Conservation (phyloP, 1,284 basidiomycete species). For the Peniophora sp. region DNA sequence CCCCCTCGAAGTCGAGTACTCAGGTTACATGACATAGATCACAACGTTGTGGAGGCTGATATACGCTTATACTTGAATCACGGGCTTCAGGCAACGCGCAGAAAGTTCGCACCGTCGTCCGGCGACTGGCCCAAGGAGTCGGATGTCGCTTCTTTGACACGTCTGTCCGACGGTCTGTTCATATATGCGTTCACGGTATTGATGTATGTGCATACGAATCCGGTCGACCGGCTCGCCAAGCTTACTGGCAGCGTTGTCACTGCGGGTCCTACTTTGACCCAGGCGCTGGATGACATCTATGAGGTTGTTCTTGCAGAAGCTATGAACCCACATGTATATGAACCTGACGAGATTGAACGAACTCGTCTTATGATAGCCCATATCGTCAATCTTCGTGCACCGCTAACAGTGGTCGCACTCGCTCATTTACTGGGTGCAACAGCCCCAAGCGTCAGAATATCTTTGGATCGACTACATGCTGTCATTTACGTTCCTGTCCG, state of each 20-base stretch:
- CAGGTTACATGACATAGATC: neutral
- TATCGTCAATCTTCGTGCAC: neutral
- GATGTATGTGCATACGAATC: neutral
- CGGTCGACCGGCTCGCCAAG: neutral
- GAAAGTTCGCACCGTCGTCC: neutral
- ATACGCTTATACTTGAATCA: neutral
- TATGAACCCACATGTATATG: neutral
- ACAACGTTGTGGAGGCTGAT: neutral
- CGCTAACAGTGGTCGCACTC: neutral
- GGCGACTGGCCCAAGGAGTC: neutral
- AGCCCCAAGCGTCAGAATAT: neutral
- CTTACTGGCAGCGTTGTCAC: neutral
- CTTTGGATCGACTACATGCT: neutral
- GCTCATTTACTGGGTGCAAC: neutral
- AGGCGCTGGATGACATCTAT: slow-evolving; percentile 1
- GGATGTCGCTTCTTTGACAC: neutral
- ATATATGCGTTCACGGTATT: neutral
- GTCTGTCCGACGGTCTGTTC: neutral
- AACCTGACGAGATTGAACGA: neutral
- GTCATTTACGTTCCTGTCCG: neutral
- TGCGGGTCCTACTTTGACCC: neutral
- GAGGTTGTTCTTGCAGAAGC: neutral
- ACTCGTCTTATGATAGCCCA: neutral
- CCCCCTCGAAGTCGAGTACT: neutral
- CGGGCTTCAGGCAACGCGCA: neutral